Evolutionary conservation across 768 basidiomycete genomes (phyloP), one percentile per base, ranked within the genome.

Genomic region (Strobilomyces dryophilus): DNA sequence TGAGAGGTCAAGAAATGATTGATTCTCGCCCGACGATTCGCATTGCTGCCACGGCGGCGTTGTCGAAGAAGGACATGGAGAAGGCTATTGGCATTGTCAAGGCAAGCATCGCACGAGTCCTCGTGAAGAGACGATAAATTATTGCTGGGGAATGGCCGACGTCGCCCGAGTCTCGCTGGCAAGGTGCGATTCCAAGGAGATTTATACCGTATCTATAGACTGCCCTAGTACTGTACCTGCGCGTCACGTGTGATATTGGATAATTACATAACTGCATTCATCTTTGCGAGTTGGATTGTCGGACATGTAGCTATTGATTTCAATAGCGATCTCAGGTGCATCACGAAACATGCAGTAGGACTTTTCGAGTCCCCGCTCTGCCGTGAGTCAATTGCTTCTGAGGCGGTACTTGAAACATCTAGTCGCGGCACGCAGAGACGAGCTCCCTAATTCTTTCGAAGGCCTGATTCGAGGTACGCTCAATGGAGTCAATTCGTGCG

Each of bases 31-130:
- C 97, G 35, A 91, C 88, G 61, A 83, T 98, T 54, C 81, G 91
- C 55, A 73, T 98, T n/a, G 86, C 87, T 21, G 73, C 95, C 56
- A 86, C 81, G 5, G 80, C 84, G 14, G 92, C 83, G 14, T 68
- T 98, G 58, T 84, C 85, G 24, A 87, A 78, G 79, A 95, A 95
- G 73, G 97, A 98, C 61, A 82, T 85, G 50, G 94, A 97, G 77
- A 95, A 92, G 75, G 89, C 94, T 4, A 82, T 85, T 7, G 73
- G 72, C 21, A 79, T 88, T 18, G 70, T 99, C 52, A 91, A 87
- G 73, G 75, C 76, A 29, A 86, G 85, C 36, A 73, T 93, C 42
- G 75, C 79, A 37, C 92, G 94, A 74, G 82, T 91, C 4, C 69
- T 93, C 46, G 76, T 79, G 26, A 85, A 71, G 74, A 78, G 80